Percentiles rank a stretch among this genome's conserved stretches.
phyloP scores from a whole-genome alignment of 192 early-diverging fungal genomes.

The Coemansia sp. region DNA sequence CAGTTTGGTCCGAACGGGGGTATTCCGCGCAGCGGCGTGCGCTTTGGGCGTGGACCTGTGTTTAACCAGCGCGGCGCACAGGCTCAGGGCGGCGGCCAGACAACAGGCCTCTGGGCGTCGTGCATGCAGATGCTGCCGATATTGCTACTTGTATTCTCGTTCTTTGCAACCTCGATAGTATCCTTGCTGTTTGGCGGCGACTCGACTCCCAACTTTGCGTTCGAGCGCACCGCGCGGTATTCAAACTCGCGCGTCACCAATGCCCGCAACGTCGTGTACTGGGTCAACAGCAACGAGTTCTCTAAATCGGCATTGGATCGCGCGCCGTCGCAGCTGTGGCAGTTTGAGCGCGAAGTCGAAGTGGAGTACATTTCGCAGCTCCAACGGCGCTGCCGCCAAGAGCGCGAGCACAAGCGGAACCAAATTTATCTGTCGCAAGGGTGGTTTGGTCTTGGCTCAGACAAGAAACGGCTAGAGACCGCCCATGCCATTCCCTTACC shows the following conservation, averaged over 20 bases:
- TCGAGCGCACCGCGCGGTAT: slow-evolving; percentile 57
- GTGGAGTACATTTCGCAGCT: slow-evolving; percentile 64
- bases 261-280: slow-evolving; percentile 71
- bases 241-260: slow-evolving; percentile 58
- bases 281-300: slow-evolving; percentile 67
- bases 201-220: slow-evolving; percentile 62
- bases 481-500: slow-evolving; percentile 65
- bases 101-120: slow-evolving; percentile 37
- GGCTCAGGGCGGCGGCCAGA: slow-evolving; percentile 27
- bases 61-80: slow-evolving; percentile 1
- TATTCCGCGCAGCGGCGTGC: slow-evolving; percentile 14
- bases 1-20: slow-evolving; percentile 33
- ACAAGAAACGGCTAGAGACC: slow-evolving; percentile 62
- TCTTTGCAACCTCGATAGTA: slow-evolving; percentile 68
- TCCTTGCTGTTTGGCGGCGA: slow-evolving; percentile 41
- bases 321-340: slow-evolving; percentile 54
- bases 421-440: slow-evolving; percentile 64
- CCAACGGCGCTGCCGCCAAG: slow-evolving; percentile 63
- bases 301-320: slow-evolving; percentile 26
- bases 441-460: slow-evolving; percentile 63
- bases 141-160: slow-evolving; percentile 72
- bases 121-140: slow-evolving; percentile 79
- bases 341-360: slow-evolving; percentile 78
- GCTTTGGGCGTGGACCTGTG: slow-evolving; percentile 4
- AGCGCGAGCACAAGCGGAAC: slow-evolving; percentile 60